Percentiles rank a stretch among this genome's conserved stretches.
These are phyloP conservation scores for Hibiscus trionum DNA, from an alignment of 345 rosid species.

Conservation along the genomic window DNA sequence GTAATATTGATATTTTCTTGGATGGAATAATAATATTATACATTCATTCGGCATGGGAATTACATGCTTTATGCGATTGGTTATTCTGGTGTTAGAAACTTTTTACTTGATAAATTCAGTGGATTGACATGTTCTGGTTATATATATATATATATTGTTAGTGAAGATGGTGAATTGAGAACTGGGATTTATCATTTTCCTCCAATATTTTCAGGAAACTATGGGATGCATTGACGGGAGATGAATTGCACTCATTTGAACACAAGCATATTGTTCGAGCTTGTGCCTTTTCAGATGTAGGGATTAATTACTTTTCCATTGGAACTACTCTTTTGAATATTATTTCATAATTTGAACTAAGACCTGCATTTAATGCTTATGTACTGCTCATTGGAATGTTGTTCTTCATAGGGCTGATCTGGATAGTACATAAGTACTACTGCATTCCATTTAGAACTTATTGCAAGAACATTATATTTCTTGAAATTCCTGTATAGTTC, in stretches of 20 bases:
- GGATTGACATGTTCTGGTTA: neutral
- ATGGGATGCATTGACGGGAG: constrained; percentile 92
- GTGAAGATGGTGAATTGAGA: neutral
- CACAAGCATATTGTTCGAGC: constrained; percentile 94
- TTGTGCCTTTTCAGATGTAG: constrained; percentile 80
- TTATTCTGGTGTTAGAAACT: neutral
- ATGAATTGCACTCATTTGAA: constrained; percentile 78
- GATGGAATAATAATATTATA: neutral
- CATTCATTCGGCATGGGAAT: neutral
- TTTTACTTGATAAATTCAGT: neutral
- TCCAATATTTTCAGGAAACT: constrained; percentile 48
- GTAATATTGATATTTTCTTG: neutral
- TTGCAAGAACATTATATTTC: constrained; percentile 3
- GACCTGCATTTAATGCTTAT: neutral
- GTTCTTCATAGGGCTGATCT: neutral
- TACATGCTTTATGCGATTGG: neutral
- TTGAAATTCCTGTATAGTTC: neutral
- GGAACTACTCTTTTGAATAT: neutral
- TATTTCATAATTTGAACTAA: neutral
- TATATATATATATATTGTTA: too few species aligned
- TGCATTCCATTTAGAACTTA: neutral
- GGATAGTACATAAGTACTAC: neutral
- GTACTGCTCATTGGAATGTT: neutral
- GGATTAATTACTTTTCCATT: neutral
- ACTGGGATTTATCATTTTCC: constrained; percentile 3